Base-by-base conservation (phyloP, 331 rosid species). In the Stylosanthes scabra region DNA sequence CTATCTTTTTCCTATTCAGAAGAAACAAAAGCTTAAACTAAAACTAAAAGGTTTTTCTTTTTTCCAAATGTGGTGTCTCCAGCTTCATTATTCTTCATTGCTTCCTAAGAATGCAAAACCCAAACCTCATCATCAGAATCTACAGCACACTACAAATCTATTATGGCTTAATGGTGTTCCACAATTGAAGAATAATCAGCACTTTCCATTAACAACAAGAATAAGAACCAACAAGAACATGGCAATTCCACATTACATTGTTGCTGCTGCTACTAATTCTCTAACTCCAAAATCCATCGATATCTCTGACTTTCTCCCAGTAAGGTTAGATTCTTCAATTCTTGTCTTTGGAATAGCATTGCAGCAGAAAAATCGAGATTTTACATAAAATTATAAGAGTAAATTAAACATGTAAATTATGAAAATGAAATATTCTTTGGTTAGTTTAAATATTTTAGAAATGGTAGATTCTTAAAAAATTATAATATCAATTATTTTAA, bases 181-280 rank as follows among this genome's bases (percentile, higher is more conserved):
- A 34, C 39, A 34, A 49, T 27, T 29, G 54, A 28, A n/a, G 39
- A 34, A 34, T 9, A 44, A 40, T 62, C 81, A 70, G 31, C 79
- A 42, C 71, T 41, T 47, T 73, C 39, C 63, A 16, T 85, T 78
- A 37, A 8, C 27, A 6, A 71, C 60, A 20, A 34, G 5, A 34
- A 34, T 5, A 34, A 34, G 3, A 34, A n/a, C 27, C 72, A 42
- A 25, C 27, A 20, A 77, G 57, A 69, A 78, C 72, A 76, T 68
- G 66, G 88, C 90, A 63, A 70, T 86, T 45, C 78, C 79, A 72
- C 57, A 40, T 68, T 68, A 42, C 63, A 37, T 83, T 72, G 47
- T 78, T 76, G 80, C 79, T 76, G 80, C 79, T 8, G 77, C 69
- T 41, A 80, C 76, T 25, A 2, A 81, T 58, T 31, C 86, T 8